Evolutionary conservation across 306 rosid genomes (phyloP).

Genomic region (Coriaria nepalensis): DNA sequence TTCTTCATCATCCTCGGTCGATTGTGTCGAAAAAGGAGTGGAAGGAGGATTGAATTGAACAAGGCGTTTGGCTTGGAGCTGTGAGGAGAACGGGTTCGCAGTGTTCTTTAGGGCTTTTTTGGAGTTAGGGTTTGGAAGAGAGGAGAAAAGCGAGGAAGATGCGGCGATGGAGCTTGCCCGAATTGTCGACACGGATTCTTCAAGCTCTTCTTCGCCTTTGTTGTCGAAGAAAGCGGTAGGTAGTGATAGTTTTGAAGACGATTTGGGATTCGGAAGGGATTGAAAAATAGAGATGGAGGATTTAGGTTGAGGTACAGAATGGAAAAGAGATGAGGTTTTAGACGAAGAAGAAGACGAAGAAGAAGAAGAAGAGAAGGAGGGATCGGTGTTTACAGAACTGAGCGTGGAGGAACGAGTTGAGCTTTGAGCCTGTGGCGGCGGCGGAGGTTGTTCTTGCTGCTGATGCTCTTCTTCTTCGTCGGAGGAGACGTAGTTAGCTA

Average conservation of each 20-base stretch:
- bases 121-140: constrained; percentile 48
- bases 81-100: constrained; percentile 20
- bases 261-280: constrained; percentile 45
- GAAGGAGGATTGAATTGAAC: constrained; percentile 70
- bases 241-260: constrained; percentile 8
- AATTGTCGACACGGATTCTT: background rate
- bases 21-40: constrained; percentile 20
- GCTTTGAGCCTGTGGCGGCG: constrained; percentile 1
- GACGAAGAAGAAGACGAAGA: constrained; percentile 18
- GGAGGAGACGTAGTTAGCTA: constrained; percentile 74
- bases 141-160: constrained; percentile 35
- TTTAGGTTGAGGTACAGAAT: constrained; percentile 44
- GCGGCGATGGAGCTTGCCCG: constrained; percentile 10
- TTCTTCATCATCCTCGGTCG: constrained; percentile 27
- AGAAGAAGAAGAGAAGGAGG: constrained; percentile 10
- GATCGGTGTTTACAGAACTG: background rate
- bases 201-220: background rate
- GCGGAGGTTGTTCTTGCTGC: constrained; percentile 7
- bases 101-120: constrained; percentile 18
- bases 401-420: constrained; percentile 13
- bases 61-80: constrained; percentile 32
- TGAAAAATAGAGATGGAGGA: constrained; percentile 41
- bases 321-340: constrained; percentile 19
- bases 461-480: constrained; percentile 48
- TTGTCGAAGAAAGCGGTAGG: background rate